A percentile compares a stretch with the other conserved stretches of the same genome.
Conservation (phyloP, 2,329 filamentous ascomycete genomes). For the Xylariaceae sp. region DNA sequence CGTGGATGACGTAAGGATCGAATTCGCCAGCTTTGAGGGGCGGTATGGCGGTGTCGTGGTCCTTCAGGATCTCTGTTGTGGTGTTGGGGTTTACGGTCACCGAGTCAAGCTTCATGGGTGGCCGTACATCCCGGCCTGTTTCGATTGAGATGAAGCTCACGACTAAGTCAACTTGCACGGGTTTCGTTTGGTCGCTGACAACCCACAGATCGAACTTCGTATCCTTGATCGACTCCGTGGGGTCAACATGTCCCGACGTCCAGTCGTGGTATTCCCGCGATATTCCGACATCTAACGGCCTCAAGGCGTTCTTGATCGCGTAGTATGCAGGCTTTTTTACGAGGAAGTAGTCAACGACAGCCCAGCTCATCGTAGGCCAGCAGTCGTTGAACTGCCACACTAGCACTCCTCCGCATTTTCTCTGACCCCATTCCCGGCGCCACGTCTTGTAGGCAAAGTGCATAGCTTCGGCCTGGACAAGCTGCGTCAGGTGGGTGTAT, state of each 20-base stretch:
- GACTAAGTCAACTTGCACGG: constrained; percentile 28
- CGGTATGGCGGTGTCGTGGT: constrained; percentile 24
- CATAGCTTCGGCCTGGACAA: constrained; percentile 52
- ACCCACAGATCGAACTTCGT: constrained; percentile 44
- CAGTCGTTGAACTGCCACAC: constrained; percentile 70
- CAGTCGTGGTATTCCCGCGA: constrained; percentile 42
- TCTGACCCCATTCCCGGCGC: constrained; percentile 60
- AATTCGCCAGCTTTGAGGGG: constrained; percentile 38
- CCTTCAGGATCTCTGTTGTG: constrained; percentile 39
- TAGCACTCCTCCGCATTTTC: constrained; percentile 59
- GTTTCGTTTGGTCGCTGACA: constrained; percentile 32
- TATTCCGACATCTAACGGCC: constrained; percentile 56
- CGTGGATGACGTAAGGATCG: constrained; percentile 46
- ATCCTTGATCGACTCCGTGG: constrained; percentile 36
- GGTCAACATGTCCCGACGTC: constrained; percentile 42
- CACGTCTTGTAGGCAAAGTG: constrained; percentile 50
- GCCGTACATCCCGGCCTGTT: constrained; percentile 37
- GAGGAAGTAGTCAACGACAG: constrained; percentile 61
- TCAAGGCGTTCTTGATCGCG: constrained; percentile 49
- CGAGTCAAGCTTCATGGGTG: constrained; percentile 21
- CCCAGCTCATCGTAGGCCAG: constrained; percentile 64
- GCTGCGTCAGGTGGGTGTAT: constrained; percentile 54
- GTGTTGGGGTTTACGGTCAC: constrained; percentile 35
- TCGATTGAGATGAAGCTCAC: constrained; percentile 41
- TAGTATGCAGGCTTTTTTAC: constrained; percentile 65